phyloP scores from a whole-genome alignment of 768 basidiomycete species.

The Tricholoma matsutake region DNA sequence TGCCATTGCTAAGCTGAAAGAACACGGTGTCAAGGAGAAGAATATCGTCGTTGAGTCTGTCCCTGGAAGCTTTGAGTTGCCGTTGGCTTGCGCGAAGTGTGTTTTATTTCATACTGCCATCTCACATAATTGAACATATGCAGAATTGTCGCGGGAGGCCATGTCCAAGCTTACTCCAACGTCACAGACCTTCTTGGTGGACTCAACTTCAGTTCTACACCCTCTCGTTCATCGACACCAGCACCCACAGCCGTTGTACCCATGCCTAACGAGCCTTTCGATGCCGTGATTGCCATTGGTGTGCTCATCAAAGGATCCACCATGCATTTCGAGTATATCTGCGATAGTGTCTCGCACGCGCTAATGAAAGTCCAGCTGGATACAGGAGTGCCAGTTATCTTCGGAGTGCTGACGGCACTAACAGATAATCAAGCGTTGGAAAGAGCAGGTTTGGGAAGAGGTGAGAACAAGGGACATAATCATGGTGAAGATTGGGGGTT shows the following conservation, averaged over 20 bases:
- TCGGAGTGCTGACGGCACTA: constrained; percentile 92
- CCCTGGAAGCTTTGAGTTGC: constrained; percentile 94
- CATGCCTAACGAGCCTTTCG: constrained; percentile 68
- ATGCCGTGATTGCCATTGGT: constrained; percentile 96
- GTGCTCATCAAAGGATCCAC: constrained; percentile 97
- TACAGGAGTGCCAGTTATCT: constrained; percentile 90
- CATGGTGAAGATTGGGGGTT: constrained; percentile 98
- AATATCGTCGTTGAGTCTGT: constrained; percentile 92
- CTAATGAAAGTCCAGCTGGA: constrained; percentile 95
- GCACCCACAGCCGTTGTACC: constrained; percentile 34
- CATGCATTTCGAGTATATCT: constrained; percentile 99
- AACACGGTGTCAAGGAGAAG: constrained; percentile 80
- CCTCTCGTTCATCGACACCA: constrained; percentile 53
- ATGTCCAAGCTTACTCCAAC: constrained; percentile 72
- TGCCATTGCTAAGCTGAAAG: constrained; percentile 74
- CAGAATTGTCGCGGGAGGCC: constrained; percentile 88
- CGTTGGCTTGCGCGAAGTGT: constrained; percentile 82
- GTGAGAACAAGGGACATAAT: constrained; percentile 79
- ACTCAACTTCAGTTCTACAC: constrained; percentile 40
- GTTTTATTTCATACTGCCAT: constrained; percentile 20
- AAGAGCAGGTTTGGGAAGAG: constrained; percentile 82
- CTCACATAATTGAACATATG: constrained; percentile 8
- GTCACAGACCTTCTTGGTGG: constrained; percentile 80
- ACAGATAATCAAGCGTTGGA: constrained; percentile 94
- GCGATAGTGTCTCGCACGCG: constrained; percentile 87